A percentile compares a stretch with the other conserved stretches of the same genome.
These are phyloP conservation scores for Ustulina deusta DNA, from an alignment of 2,329 filamentous ascomycete species.

Conservation along the genomic window DNA sequence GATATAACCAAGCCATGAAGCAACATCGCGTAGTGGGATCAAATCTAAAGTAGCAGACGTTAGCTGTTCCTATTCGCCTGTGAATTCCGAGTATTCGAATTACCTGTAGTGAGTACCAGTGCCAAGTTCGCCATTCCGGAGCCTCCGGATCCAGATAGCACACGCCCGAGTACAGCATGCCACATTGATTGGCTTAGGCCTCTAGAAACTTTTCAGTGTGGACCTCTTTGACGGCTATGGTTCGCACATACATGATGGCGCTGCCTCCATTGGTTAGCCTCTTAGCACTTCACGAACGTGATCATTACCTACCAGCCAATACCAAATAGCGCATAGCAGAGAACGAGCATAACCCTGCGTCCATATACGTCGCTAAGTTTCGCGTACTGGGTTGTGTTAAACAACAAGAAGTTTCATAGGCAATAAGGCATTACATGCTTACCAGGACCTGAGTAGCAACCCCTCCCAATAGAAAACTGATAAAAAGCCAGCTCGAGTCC, in stretches of 20 bases:
- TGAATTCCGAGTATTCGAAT: neutral
- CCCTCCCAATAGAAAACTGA: constrained; percentile 63
- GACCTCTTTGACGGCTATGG: neutral
- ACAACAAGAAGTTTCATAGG: neutral
- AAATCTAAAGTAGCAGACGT: constrained; percentile 54
- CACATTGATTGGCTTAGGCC: constrained; percentile 61
- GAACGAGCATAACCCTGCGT: constrained; percentile 62
- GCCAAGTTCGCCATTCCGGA: constrained; percentile 65
- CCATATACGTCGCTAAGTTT: constrained; percentile 71
- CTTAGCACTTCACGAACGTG: neutral
- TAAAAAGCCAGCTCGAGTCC: constrained; percentile 69
- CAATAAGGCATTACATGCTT: constrained; percentile 37
- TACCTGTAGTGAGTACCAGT: constrained; percentile 65
- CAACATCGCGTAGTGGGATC: constrained; percentile 64
- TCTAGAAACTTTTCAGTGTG: constrained; percentile 44
- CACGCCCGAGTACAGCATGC: constrained; percentile 63
- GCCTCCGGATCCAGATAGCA: constrained; percentile 64
- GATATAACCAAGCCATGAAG: constrained; percentile 65
- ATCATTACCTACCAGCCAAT: constrained; percentile 58
- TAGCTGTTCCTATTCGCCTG: neutral
- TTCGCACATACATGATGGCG: constrained; percentile 40
- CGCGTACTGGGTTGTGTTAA: constrained; percentile 56
- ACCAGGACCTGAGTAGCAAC: constrained; percentile 66
- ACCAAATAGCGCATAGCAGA: constrained; percentile 64
- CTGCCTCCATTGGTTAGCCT: constrained; percentile 25